These are phyloP conservation scores for Talaromyces piceae DNA, from an alignment of 2,329 filamentous ascomycete genomes.

Conservation along the genomic window DNA sequence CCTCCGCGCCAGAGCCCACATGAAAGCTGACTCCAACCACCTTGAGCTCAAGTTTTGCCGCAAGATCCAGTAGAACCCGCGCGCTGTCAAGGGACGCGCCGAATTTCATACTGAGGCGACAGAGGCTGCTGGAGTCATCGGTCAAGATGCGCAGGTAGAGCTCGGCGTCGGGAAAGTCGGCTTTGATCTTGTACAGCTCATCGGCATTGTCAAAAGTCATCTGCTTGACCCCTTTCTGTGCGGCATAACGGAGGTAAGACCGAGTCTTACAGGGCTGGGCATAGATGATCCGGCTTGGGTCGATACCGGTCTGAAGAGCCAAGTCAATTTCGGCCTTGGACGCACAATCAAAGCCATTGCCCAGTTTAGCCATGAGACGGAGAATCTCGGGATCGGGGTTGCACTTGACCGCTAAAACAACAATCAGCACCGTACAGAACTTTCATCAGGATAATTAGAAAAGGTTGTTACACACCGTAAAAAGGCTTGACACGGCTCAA, in stretches of 20 bases:
- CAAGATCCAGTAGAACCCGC: conserved; percentile 66
- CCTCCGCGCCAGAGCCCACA: conserved; percentile 90
- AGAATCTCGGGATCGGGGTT: conserved; percentile 90
- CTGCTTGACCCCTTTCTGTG: conserved; percentile 77
- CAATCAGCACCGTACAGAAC: no score
- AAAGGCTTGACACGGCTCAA: conserved; percentile 89
- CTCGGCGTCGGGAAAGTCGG: conserved; percentile 80
- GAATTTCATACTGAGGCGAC: conserved; percentile 95
- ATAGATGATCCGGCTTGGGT: conserved; percentile 91
- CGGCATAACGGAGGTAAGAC: conserved; percentile 89
- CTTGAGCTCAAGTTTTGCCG: conserved; percentile 74
- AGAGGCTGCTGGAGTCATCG: conserved; percentile 89
- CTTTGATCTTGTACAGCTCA: conserved; percentile 96
- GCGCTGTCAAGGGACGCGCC: conserved; percentile 82
- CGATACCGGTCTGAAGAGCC: conserved; percentile 73
- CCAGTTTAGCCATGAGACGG: conserved; percentile 76
- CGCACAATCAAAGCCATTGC: conserved; percentile 95
- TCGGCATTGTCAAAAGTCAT: conserved; percentile 99
- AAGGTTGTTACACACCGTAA: conserved; percentile 60
- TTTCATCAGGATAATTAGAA: no score
- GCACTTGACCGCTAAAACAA: conserved; percentile 78
- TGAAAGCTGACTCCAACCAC: conserved; percentile 97
- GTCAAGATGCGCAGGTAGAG: conserved; percentile 92
- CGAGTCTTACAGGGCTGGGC: conserved; percentile 99
- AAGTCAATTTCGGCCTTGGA: conserved; percentile 97